phyloP scores from a whole-genome alignment of 163 green algal genomes.

The Scenedesmus sp. region DNA sequence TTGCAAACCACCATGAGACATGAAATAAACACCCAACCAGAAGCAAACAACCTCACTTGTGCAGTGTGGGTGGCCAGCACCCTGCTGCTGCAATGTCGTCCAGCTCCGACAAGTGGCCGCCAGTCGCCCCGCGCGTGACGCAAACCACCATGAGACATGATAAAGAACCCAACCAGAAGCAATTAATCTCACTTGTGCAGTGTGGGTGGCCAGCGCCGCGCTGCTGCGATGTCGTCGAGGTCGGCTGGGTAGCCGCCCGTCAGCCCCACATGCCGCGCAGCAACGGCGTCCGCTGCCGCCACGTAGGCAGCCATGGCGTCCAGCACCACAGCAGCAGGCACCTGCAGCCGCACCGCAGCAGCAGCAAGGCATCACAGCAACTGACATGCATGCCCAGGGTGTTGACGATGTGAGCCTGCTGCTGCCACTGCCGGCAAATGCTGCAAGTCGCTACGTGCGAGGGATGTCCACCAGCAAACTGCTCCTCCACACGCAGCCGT shows the following conservation, averaged over 20 bases:
- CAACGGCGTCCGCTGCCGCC: neutral
- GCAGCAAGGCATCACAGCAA: neutral
- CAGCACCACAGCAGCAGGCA: conserved; percentile 33
- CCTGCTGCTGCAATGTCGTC: neutral
- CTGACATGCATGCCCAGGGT: neutral
- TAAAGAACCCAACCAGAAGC: neutral
- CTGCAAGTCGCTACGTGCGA: too few species aligned
- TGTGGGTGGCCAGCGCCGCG: neutral
- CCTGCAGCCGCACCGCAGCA: conserved; percentile 17
- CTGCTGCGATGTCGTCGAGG: neutral
- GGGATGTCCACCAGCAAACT: too few species aligned
- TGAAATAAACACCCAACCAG: neutral
- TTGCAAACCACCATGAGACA: too few species aligned
- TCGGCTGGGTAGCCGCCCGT: neutral
- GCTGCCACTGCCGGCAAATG: too few species aligned
- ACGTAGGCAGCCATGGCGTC: conserved; percentile 20
- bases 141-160: too few species aligned
- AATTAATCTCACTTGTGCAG: neutral
- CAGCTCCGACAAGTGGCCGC: neutral
- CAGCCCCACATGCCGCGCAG: neutral
- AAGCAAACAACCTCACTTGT: neutral
- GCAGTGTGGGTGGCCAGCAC: neutral
- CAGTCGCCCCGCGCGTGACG: too few species aligned
- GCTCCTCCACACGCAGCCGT: too few species aligned
- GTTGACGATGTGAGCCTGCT: neutral